These are phyloP conservation scores for Malassezia brasiliensis DNA, from an alignment of 1,284 basidiomycete species.

Conservation along the genomic window DNA sequence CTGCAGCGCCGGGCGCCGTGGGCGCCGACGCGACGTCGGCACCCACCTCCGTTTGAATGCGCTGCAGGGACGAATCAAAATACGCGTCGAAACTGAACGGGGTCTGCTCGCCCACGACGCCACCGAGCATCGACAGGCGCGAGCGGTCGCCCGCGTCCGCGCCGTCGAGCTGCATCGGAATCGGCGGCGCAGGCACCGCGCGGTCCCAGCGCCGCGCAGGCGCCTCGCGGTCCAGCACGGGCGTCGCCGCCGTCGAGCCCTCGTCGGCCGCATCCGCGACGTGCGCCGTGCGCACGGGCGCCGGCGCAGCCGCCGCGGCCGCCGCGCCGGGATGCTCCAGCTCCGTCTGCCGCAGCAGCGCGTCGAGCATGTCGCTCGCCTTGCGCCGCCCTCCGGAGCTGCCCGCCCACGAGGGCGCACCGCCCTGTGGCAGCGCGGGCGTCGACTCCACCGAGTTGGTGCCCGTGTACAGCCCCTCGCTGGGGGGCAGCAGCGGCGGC, in stretches of 20 bases:
- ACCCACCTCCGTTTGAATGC: slow-evolving; percentile 5
- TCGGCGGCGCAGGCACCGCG: neutral
- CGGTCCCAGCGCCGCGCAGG: neutral
- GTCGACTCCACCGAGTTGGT: neutral
- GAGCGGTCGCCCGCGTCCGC: slow-evolving; percentile 1
- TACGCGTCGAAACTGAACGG: slow-evolving; percentile 8
- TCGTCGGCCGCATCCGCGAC: neutral
- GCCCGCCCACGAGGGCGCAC: neutral
- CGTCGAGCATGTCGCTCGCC: slow-evolving; percentile 3
- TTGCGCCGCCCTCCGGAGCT: neutral
- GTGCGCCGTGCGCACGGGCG: neutral
- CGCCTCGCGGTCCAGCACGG: neutral
- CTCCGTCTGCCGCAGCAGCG: slow-evolving; percentile 1
- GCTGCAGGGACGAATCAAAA: slow-evolving; percentile 16
- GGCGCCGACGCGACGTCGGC: neutral
- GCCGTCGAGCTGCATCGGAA: neutral
- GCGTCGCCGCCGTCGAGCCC: neutral
- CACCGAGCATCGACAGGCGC: slow-evolving; percentile 15
- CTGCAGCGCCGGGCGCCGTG: slow-evolving; percentile 1
- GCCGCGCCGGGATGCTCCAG: neutral
- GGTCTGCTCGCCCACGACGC: neutral
- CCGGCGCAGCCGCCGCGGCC: neutral
- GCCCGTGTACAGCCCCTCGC: neutral
- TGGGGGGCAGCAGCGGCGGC: neutral
- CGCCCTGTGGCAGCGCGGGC: neutral